Conservation (phyloP, 176 grass and related monocot species). For the Cenchrus americanus region DNA sequence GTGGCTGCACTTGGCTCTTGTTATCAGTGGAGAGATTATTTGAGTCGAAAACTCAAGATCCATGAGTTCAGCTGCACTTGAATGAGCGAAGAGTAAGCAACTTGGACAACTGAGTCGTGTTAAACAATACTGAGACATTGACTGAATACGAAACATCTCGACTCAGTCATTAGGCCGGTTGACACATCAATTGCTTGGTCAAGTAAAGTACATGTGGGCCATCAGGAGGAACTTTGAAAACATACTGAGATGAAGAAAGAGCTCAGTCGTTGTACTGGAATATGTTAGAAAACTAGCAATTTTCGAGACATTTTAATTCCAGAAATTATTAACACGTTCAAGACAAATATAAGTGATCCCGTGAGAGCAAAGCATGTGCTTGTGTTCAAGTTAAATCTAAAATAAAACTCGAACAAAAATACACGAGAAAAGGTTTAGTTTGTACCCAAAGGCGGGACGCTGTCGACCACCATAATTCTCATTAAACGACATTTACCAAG, state of each 20-base stretch:
- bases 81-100: neutral
- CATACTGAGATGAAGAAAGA: neutral
- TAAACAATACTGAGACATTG: neutral
- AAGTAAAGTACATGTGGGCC: neutral
- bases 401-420: too few relatives aligned
- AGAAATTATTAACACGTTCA: too few relatives aligned
- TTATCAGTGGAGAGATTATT: neutral
- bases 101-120: neutral
- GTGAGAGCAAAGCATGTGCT: too few relatives aligned
- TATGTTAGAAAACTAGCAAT: too few relatives aligned
- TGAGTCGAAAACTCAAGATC: neutral
- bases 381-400: too few relatives aligned
- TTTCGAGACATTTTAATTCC: too few relatives aligned
- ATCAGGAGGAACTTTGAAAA: neutral
- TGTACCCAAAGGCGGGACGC: too few relatives aligned
- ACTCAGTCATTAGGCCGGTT: neutral
- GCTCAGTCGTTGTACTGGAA: neutral
- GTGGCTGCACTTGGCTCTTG: slow-evolving; percentile 1
- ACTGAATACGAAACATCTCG: neutral
- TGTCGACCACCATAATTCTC: too few relatives aligned
- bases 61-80: neutral
- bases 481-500: too few relatives aligned
- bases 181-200: neutral
- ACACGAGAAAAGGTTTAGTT: too few relatives aligned
- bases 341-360: too few relatives aligned